A percentile compares a stretch with the other conserved stretches of the same genome.
Evolutionary conservation across 148 eudicot species (phyloP).

Genomic region (Spergularia bocconei): DNA sequence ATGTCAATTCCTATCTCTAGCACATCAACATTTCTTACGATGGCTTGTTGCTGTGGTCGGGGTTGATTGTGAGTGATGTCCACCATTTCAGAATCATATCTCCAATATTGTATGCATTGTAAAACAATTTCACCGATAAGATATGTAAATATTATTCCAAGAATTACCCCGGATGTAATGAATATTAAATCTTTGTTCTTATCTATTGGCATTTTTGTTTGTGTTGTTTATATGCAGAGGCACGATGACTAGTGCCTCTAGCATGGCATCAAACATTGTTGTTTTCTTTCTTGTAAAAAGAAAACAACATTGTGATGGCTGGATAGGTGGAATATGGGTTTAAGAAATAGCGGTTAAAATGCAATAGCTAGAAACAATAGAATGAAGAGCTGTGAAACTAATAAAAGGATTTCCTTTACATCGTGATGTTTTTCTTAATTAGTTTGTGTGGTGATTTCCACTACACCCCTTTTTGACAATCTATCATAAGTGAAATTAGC

Average conservation of each 20-base stretch:
- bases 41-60: not conserved
- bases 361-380: not conserved
- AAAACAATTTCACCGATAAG: conserved; percentile 15
- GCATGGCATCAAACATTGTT: not conserved
- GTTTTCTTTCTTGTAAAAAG: not conserved
- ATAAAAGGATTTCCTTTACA: not conserved
- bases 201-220: not conserved
- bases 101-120: conserved; percentile 5
- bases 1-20: conserved; percentile 13
- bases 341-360: not conserved
- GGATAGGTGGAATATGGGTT: not conserved
- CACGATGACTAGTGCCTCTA: conserved; percentile 8
- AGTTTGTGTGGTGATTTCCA: not conserved
- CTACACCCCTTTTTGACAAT: not conserved
- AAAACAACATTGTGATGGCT: not conserved
- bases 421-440: too few species aligned
- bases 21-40: not conserved
- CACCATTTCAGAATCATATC: not conserved
- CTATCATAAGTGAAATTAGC: not conserved
- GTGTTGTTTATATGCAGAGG: not conserved
- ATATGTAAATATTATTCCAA: conserved; percentile 5
- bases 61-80: not conserved
- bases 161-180: conserved; percentile 9
- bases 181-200: conserved; percentile 8
- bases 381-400: not conserved